Percentiles rank a stretch among this genome's conserved stretches.
Evolutionary conservation across 2,329 filamentous ascomycete species (phyloP).

Genomic region (Nemania sp.): DNA sequence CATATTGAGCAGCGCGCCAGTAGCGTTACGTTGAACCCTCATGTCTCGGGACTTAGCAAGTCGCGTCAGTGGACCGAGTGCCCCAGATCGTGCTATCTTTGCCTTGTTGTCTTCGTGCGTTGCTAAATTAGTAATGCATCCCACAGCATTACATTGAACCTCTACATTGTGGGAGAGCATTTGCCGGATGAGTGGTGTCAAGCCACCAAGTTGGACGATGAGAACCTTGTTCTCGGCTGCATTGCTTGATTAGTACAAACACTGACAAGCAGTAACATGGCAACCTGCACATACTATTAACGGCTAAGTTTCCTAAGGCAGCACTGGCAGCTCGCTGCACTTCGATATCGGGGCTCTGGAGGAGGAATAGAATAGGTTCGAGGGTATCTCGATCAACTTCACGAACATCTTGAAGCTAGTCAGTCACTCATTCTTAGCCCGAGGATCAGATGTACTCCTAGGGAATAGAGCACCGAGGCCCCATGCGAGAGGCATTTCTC

Average conservation of each 20-base stretch:
- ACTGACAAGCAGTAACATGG: background rate
- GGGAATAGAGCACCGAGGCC: background rate
- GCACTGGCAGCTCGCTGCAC: slow-evolving; percentile 97
- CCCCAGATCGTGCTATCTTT: slow-evolving; percentile 95
- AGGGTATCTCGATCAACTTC: slow-evolving; percentile 96
- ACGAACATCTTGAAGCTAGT: slow-evolving; percentile 78
- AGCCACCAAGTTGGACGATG: slow-evolving; percentile 91
- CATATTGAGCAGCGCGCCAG: slow-evolving; percentile 97
- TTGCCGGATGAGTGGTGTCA: slow-evolving; percentile 92
- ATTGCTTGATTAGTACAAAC: slow-evolving; percentile 34
- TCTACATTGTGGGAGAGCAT: slow-evolving; percentile 99
- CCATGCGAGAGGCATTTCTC: background rate
- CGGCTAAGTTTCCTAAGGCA: slow-evolving; percentile 93
- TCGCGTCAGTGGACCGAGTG: slow-evolving; percentile 88
- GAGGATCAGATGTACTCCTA: background rate
- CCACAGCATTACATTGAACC: slow-evolving; percentile 98
- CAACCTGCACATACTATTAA: slow-evolving; percentile 80
- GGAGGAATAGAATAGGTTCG: slow-evolving; percentile 92
- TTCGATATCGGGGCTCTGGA: slow-evolving; percentile 96
- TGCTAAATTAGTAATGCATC: slow-evolving; percentile 97
- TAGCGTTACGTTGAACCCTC: slow-evolving; percentile 97
- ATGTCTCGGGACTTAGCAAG: slow-evolving; percentile 98
- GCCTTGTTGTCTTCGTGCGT: slow-evolving; percentile 99
- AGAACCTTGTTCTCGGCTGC: slow-evolving; percentile 96
- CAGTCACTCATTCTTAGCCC: slow-evolving; percentile 9